Conservation (phyloP, 768 basidiomycete species). For the Botryobasidium botryosum region DNA sequence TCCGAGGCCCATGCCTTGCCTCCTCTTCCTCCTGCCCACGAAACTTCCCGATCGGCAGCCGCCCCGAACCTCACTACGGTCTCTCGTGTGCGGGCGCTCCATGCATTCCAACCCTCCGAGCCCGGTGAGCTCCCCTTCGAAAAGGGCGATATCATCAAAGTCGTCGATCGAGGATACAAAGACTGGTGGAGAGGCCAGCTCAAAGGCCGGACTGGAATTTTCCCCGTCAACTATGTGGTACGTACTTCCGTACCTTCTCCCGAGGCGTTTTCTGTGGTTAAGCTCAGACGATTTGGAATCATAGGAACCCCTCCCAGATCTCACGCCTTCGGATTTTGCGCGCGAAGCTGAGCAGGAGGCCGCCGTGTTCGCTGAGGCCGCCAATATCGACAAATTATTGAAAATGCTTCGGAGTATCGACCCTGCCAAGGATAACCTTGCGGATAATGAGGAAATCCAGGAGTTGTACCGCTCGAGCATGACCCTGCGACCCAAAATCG, state of each 20-base stretch:
- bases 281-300: not conserved
- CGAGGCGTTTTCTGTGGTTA: not conserved
- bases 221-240: constrained; percentile 94
- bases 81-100: constrained; percentile 75
- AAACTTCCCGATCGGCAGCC: not conserved
- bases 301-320: constrained; percentile 75
- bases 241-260: constrained; percentile 18
- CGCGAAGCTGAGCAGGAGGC: constrained; percentile 78
- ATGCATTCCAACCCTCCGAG: constrained; percentile 75
- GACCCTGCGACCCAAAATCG: constrained; percentile 83
- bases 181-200: constrained; percentile 97
- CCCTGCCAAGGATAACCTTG: constrained; percentile 61
- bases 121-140: constrained; percentile 83
- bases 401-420: constrained; percentile 59
- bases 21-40: constrained; percentile 12
- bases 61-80: constrained; percentile 25
- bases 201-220: constrained; percentile 81
- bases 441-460: constrained; percentile 82
- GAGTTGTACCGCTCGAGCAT: constrained; percentile 85
- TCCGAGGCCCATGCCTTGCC: constrained; percentile 9
- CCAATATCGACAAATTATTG: constrained; percentile 65
- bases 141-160: constrained; percentile 86
- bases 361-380: constrained; percentile 71
- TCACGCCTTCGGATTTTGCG: constrained; percentile 55
- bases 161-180: constrained; percentile 82